Base-by-base conservation (phyloP, 2,329 filamentous ascomycete genomes). In the Exophiala bonariae region DNA sequence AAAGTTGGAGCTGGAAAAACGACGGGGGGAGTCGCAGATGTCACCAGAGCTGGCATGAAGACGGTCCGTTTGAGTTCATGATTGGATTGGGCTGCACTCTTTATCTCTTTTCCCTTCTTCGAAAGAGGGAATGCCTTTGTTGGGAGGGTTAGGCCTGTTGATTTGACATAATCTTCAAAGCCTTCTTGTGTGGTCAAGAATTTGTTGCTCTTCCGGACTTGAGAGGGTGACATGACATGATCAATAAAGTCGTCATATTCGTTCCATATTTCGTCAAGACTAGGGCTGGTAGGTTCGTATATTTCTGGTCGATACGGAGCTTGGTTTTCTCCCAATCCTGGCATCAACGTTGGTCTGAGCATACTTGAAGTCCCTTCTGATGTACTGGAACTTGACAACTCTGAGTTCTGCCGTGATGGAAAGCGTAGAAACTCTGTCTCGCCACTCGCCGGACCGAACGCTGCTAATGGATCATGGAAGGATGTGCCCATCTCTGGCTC, bases 221-320 rank as follows among this genome's bases (percentile, higher is more conserved):
- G 45, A 5, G 66, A 67, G 6, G 74, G 70, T 3, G 76, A 78
- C 40, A 81, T 77, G 9, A 83, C 77, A 47, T 88, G 84, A 42
- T 87, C 87, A 44, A 96, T 79, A 10, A 96, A 72, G 59, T 96
- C 92, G 56, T 97, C 85, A 62, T 95, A 96, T 67, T 95, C 92
- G 41, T 91, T 85, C 92, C 92, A 97, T 2, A 96, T 79, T 62
- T 96, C 92, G 59, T 96, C 92, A 56, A 44, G 23, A 22, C 37
- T 52, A 10, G 46, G 52, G 31, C 42, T 55, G n/a, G 37, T 38
- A 8, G 32, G 26, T 16, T 42, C 22, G 30, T 47, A 41, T 20
- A 4, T 13, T 32, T 39, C 32, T 23, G 22, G 10, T 6, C 32
- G 14, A 8, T 17, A 19, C 32, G 14, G 9, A 6, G 39, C 8